A percentile compares a stretch with the other conserved stretches of the same genome.
These are phyloP conservation scores for Malus orientalis DNA, from an alignment of 306 rosid genomes.

Conservation along the genomic window DNA sequence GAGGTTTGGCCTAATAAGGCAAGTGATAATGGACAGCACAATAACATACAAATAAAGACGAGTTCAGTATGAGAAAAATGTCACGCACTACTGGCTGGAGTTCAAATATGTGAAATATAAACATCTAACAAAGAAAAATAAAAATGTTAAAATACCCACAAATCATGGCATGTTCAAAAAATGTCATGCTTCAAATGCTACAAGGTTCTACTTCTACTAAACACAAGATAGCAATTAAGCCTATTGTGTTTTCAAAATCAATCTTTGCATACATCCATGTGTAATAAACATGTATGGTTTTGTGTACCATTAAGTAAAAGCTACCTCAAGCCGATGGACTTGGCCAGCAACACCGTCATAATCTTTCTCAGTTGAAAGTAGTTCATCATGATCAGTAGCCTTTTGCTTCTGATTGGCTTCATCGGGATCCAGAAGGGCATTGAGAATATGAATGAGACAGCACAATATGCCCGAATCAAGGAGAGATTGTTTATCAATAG, in stretches of 20 bases:
- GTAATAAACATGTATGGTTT: neutral
- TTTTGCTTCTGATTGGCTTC: slow-evolving; percentile 42
- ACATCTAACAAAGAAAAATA: neutral
- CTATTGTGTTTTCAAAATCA: neutral
- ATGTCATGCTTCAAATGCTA: neutral
- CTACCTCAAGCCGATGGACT: slow-evolving; percentile 80
- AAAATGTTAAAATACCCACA: neutral
- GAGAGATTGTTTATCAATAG: slow-evolving; percentile 93
- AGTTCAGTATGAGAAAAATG: neutral
- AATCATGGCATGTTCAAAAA: neutral
- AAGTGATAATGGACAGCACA: neutral
- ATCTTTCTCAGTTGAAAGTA: slow-evolving; percentile 26
- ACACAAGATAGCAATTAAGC: neutral
- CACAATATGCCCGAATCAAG: slow-evolving; percentile 98
- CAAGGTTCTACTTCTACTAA: neutral
- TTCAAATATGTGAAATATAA: neutral
- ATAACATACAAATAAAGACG: neutral
- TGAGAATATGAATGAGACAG: slow-evolving; percentile 88
- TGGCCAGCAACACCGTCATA: slow-evolving; percentile 39
- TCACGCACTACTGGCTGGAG: neutral
- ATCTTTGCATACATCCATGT: neutral
- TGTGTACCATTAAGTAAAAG: slow-evolving; percentile 17
- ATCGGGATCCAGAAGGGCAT: slow-evolving; percentile 81
- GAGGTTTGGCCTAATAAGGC: neutral
- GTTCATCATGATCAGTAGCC: slow-evolving; percentile 40